phyloP scores from a whole-genome alignment of 1,284 basidiomycete species.

The Microbotryum intermedium region DNA sequence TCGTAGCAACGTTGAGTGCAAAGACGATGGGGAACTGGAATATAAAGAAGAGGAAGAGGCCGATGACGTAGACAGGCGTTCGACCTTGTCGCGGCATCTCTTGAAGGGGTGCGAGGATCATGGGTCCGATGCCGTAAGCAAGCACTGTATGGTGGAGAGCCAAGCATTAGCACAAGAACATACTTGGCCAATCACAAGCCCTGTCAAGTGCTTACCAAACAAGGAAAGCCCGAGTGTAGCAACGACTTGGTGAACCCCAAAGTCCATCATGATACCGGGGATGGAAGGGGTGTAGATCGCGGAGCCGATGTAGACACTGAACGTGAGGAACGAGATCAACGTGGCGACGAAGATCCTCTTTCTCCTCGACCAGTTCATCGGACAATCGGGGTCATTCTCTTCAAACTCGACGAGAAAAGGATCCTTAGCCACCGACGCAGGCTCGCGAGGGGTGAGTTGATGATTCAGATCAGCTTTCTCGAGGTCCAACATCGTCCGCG shows the following conservation, averaged over 20 bases:
- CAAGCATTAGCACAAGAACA: not conserved
- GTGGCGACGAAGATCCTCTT: conserved; percentile 36
- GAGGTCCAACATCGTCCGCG: no score
- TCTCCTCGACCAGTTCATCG: conserved; percentile 36
- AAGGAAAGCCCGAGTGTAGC: conserved; percentile 28
- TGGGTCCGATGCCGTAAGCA: conserved; percentile 27
- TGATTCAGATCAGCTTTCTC: conserved; percentile 7
- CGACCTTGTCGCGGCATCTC: conserved; percentile 37
- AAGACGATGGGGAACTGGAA: conserved; percentile 15
- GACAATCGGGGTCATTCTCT: conserved; percentile 37
- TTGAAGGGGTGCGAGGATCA: conserved; percentile 36
- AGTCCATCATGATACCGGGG: conserved; percentile 25
- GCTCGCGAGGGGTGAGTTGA: conserved; percentile 13
- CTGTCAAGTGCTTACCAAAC: conserved; percentile 13
- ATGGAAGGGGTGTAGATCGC: conserved; percentile 35
- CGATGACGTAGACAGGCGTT: conserved; percentile 30
- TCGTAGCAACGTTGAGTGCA: conserved; percentile 2
- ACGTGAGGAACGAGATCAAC: conserved; percentile 37
- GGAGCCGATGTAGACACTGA: conserved; percentile 37
- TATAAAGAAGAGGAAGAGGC: conserved; percentile 21
- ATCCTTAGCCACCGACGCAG: not conserved
- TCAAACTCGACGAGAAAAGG: conserved; percentile 34
- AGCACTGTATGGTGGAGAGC: not conserved
- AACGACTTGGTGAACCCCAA: conserved; percentile 22
- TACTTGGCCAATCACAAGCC: conserved; percentile 28